Conservation (phyloP, 2,329 filamentous ascomycete species). For the Colletotrichum zoysiae region DNA sequence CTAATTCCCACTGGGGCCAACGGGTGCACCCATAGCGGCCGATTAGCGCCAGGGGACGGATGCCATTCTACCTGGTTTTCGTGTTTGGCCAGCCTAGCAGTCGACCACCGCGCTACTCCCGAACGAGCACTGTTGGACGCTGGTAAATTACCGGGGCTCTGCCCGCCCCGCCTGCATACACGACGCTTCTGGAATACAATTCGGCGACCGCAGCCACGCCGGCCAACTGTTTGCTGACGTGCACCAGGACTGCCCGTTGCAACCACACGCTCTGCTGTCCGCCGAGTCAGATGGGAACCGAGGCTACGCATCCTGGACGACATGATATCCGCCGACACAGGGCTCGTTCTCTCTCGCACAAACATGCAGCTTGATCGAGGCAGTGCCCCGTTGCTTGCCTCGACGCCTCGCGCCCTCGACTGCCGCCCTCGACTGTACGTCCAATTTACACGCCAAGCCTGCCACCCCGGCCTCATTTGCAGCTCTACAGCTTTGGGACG, state of each 20-base stretch:
- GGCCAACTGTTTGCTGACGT: not conserved
- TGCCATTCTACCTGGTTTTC: too few relatives aligned
- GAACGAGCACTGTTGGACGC: constrained; percentile 10
- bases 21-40: constrained; percentile 40
- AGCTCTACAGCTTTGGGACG: constrained; percentile 26
- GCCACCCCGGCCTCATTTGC: not conserved
- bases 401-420: not conserved
- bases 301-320: not conserved
- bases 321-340: not conserved
- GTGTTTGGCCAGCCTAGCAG: too few relatives aligned
- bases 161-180: constrained; percentile 4
- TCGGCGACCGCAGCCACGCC: constrained; percentile 12
- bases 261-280: not conserved
- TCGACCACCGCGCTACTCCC: not conserved
- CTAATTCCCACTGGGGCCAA: too few relatives aligned
- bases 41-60: constrained; percentile 26
- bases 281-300: too few relatives aligned
- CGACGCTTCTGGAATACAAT: constrained; percentile 38
- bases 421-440: too few relatives aligned
- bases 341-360: constrained; percentile 16
- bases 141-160: constrained; percentile 8
- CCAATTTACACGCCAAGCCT: not conserved
- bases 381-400: constrained; percentile 30
- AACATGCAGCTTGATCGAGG: constrained; percentile 25
- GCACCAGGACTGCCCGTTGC: not conserved